These are phyloP conservation scores for Nyctanthes arbortristis DNA, from an alignment of 257 asterid species.

Conservation along the genomic window DNA sequence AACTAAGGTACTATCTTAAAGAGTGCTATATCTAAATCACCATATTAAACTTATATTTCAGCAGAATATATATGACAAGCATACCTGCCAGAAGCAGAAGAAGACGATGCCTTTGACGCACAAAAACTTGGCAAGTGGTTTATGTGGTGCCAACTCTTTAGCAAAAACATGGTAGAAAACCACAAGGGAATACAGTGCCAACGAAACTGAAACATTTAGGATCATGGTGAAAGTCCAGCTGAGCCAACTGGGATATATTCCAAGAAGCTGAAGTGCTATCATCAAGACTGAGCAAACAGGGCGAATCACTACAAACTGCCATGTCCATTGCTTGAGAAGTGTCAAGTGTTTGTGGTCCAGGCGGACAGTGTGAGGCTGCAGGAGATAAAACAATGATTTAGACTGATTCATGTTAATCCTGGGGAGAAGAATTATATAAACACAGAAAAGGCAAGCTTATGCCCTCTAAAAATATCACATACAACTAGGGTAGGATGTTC, in stretches of 20 bases:
- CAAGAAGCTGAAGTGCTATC: slow-evolving; percentile 72
- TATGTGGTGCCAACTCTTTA: slow-evolving; percentile 95
- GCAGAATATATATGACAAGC: background rate
- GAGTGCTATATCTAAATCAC: no score
- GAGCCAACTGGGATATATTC: slow-evolving; percentile 86
- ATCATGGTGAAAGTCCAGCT: slow-evolving; percentile 92
- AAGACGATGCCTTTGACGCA: slow-evolving; percentile 98
- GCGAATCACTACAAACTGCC: slow-evolving; percentile 87
- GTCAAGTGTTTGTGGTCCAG: slow-evolving; percentile 77
- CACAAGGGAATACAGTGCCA: slow-evolving; percentile 91
- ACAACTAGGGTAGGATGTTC: background rate
- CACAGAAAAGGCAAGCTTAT: background rate
- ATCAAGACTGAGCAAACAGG: slow-evolving; percentile 90
- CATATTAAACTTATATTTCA: background rate
- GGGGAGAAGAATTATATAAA: background rate
- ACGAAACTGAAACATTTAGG: slow-evolving; percentile 78
- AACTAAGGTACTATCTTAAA: no score
- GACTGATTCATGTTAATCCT: slow-evolving; percentile 19
- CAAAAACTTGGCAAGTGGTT: slow-evolving; percentile 88
- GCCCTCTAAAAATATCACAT: no score
- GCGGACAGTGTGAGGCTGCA: slow-evolving; percentile 91
- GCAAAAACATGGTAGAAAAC: slow-evolving; percentile 92
- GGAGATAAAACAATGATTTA: background rate
- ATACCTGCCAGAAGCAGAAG: slow-evolving; percentile 99
- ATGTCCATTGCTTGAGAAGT: slow-evolving; percentile 89